These are phyloP conservation scores for Blastocystis hominis DNA, from an alignment of 352 stramenopile species.

Conservation along the genomic window DNA sequence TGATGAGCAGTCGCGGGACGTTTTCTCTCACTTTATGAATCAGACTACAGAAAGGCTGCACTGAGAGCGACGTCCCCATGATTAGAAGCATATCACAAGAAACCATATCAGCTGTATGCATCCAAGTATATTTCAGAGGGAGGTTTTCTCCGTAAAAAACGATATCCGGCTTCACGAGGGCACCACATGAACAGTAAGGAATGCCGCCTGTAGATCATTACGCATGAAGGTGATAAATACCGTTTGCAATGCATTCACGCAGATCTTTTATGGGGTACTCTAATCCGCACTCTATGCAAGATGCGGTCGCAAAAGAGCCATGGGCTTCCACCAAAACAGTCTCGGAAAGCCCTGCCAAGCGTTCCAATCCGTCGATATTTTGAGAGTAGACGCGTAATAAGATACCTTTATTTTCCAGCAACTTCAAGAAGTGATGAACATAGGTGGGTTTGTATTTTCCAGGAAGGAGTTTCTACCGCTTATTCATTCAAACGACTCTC, in stretches of 20 bases:
- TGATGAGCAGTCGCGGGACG: constrained; percentile 77
- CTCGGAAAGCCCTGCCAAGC: constrained; percentile 73
- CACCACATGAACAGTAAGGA: constrained; percentile 67
- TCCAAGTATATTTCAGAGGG: constrained; percentile 72
- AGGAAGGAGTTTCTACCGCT: constrained; percentile 66
- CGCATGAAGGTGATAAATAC: neutral
- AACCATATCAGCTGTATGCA: constrained; percentile 69
- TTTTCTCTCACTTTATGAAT: constrained; percentile 70
- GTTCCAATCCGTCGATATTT: constrained; percentile 93
- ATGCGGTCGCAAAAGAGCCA: constrained; percentile 77
- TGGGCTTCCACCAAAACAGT: constrained; percentile 82
- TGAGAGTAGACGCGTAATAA: constrained; percentile 85
- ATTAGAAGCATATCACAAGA: constrained; percentile 87
- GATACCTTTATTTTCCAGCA: constrained; percentile 78
- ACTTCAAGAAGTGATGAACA: constrained; percentile 84
- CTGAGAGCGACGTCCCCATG: constrained; percentile 90
- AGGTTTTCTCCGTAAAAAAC: constrained; percentile 92
- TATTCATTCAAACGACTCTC: constrained; percentile 58
- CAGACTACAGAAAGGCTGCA: constrained; percentile 82
- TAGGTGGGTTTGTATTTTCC: constrained; percentile 73
- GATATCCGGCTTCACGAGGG: constrained; percentile 88
- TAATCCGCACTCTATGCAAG: constrained; percentile 74
- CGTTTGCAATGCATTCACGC: neutral
- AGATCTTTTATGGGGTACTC: constrained; percentile 3
- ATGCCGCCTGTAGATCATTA: neutral